Evolutionary conservation across 371 early-diverging fungal species (phyloP), one percentile per base, ranked within the genome.

Genomic region (Fennellomyces sp.): DNA sequence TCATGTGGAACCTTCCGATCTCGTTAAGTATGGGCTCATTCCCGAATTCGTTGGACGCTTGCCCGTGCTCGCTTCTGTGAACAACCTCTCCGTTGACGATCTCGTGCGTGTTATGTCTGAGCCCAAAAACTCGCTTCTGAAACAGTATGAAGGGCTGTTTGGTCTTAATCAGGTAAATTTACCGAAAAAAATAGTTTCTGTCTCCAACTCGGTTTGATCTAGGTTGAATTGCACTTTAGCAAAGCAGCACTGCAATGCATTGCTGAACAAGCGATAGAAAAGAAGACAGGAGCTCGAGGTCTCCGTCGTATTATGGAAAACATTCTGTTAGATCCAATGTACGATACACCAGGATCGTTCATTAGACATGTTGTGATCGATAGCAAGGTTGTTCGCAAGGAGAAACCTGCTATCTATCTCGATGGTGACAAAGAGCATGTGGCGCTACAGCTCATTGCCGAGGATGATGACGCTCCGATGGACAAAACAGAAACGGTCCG

Each of bases 211-310:
- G 7, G n/a, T 38, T 2, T 17, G 1, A 23, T 3, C 21, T 47
- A 77, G 72, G 65, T 78, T 15, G 78, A 86, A 47, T 71, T 95
- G 27, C 80, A 84, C 5, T 91, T 94, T 61, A 89, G 92, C 17
- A 72, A 85, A 12, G 61, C 69, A 1, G 91, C 94, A 15, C 78
- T 96, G 6, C 69, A 70, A 26, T 60, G 76, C 5, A 86, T 96
- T 57, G 95, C 94, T n/a, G 70, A 83, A 35, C 80, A 86, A 57
- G 94, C 94, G 0, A 81, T 90, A 15, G 85, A 86, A 56, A 93
- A 91, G 64, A 88, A 91, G 58, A 95, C 94, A 0, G 96, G 96
- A n/a, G 96, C 96, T 13, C 84, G 96, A 29, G 96, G 96, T 6
- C 71, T 96, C 52, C 80, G 94, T 39, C 75, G 93, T 5, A 93